These are phyloP conservation scores for Metrosideros polymorpha DNA, from an alignment of 441 rosid species.

Conservation along the genomic window DNA sequence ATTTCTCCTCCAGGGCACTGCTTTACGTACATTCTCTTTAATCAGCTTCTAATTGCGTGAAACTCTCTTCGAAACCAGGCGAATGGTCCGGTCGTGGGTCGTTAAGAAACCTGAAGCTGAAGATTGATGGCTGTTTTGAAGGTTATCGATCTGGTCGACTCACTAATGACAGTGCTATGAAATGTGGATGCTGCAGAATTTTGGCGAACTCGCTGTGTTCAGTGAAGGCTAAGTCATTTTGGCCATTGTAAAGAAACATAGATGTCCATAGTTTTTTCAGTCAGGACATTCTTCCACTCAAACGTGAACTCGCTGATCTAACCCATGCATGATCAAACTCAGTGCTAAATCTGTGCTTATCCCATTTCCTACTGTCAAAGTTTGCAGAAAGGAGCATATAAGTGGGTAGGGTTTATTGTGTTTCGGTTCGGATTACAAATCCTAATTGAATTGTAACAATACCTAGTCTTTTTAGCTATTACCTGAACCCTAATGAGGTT, in stretches of 20 bases:
- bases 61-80: constrained; percentile 6
- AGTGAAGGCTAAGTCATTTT: neutral
- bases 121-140: neutral
- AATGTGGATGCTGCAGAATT: constrained; percentile 9
- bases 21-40: neutral
- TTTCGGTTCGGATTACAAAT: neutral
- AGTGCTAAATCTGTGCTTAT: neutral
- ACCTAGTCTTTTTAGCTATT: neutral
- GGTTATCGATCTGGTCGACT: neutral
- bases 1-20: neutral
- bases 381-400: neutral
- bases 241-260: constrained; percentile 28
- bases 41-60: neutral
- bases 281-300: neutral
- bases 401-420: neutral
- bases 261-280: neutral
- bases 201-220: constrained; percentile 2
- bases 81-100: constrained; percentile 1
- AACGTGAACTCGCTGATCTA: neutral
- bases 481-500: neutral
- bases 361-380: neutral
- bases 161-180: neutral
- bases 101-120: neutral
- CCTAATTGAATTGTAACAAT: neutral
- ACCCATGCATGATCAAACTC: neutral